A percentile compares a stretch with the other conserved stretches of the same genome.
These are phyloP conservation scores for Colletotrichum endophyticum DNA, from an alignment of 2,329 filamentous ascomycete genomes.

Conservation along the genomic window DNA sequence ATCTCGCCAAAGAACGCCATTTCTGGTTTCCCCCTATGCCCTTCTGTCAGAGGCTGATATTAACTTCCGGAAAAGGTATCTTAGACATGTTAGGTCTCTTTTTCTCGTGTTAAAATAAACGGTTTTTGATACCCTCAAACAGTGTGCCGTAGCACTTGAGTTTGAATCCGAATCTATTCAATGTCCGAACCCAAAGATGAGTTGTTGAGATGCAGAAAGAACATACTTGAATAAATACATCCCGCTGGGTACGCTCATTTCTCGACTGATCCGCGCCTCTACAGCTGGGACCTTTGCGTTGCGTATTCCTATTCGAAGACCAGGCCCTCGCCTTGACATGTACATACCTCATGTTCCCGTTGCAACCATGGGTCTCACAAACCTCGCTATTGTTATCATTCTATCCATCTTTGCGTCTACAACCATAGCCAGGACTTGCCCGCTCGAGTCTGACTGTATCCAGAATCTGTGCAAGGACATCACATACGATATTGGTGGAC, in stretches of 20 bases:
- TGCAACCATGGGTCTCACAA: background rate
- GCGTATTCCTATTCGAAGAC: too few species aligned
- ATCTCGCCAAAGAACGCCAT: background rate
- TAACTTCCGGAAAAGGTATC: background rate
- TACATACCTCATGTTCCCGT: background rate
- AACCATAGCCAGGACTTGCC: background rate
- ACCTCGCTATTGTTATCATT: background rate
- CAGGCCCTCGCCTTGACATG: background rate
- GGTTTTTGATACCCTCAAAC: fast-evolving
- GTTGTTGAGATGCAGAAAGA: fast-evolving
- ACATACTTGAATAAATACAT: background rate
- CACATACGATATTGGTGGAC: background rate
- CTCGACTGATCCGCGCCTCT: background rate
- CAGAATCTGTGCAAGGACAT: background rate
- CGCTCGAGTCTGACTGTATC: background rate
- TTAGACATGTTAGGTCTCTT: background rate
- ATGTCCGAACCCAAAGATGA: background rate
- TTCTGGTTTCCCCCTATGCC: fast-evolving
- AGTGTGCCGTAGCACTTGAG: fast-evolving
- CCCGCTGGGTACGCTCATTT: fast-evolving
- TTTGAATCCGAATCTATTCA: fast-evolving
- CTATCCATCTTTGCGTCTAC: background rate
- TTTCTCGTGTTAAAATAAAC: fast-evolving
- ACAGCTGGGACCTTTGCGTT: background rate
- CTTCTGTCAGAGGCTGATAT: background rate